phyloP scores from a whole-genome alignment of 2,329 filamentous ascomycete species.

The Harringtonia aguacate region DNA sequence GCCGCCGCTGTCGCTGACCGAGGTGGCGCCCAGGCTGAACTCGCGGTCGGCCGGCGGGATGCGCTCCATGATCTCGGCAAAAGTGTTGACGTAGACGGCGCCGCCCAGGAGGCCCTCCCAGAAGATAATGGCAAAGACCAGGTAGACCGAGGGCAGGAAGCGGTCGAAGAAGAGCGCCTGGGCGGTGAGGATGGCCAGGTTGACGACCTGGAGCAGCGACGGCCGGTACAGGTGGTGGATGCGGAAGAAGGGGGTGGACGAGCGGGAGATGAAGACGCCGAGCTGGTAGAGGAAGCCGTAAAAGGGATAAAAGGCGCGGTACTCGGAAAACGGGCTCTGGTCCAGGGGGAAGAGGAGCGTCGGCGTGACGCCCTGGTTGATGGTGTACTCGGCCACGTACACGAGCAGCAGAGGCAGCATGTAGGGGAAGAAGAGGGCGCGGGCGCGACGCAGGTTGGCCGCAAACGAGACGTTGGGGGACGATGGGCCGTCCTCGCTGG shows the following conservation, averaged over 20 bases:
- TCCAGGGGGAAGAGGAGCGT: slow-evolving; percentile 78
- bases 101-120: slow-evolving; percentile 93
- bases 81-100: slow-evolving; percentile 90
- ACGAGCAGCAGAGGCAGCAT: slow-evolving; percentile 90
- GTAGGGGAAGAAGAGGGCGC: slow-evolving; percentile 60
- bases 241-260: slow-evolving; percentile 77
- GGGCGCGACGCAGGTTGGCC: slow-evolving; percentile 54
- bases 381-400: slow-evolving; percentile 93
- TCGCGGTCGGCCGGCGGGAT: slow-evolving; percentile 70
- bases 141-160: slow-evolving; percentile 75
- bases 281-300: slow-evolving; percentile 93
- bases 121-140: slow-evolving; percentile 78
- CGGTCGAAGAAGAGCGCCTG: slow-evolving; percentile 59
- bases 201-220: slow-evolving; percentile 69
- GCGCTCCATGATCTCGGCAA: slow-evolving; percentile 83
- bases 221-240: slow-evolving; percentile 74
- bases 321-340: slow-evolving; percentile 67
- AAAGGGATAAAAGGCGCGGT: slow-evolving; percentile 83
- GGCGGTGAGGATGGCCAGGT: slow-evolving; percentile 60
- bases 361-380: slow-evolving; percentile 89
- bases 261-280: slow-evolving; percentile 89
- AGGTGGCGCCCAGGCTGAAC: slow-evolving; percentile 82
- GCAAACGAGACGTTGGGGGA: slow-evolving; percentile 19
- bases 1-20: slow-evolving; percentile 82
- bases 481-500: too few relatives aligned